These are phyloP conservation scores for Pterula multifida DNA, from an alignment of 1,284 basidiomycete species.

Conservation along the genomic window DNA sequence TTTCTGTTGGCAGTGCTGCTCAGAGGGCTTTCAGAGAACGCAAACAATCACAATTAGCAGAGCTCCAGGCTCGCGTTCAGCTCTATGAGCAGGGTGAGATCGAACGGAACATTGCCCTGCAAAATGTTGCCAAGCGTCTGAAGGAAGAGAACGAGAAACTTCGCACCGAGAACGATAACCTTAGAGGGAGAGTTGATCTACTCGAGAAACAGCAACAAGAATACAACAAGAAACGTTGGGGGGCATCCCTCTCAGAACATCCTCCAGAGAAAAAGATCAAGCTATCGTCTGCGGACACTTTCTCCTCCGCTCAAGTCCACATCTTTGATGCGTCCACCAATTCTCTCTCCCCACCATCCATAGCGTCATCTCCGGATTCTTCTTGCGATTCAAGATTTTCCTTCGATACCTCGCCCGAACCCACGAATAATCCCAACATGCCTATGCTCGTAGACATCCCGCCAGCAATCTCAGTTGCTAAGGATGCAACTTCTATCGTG, in stretches of 20 bases:
- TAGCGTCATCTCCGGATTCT: constrained; percentile 43
- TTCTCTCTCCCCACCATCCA: constrained; percentile 20
- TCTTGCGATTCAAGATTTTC: constrained; percentile 34
- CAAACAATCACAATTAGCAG: constrained; percentile 83
- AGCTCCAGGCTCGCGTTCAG: constrained; percentile 78
- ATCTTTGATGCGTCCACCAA: background rate
- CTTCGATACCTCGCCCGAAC: constrained; percentile 22
- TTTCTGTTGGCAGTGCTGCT: constrained; percentile 46
- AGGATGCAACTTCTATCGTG: background rate
- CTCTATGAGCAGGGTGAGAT: constrained; percentile 86
- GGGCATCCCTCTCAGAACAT: constrained; percentile 23
- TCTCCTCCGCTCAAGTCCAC: constrained; percentile 11
- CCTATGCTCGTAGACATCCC: constrained; percentile 8
- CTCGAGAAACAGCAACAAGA: constrained; percentile 28
- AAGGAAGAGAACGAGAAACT: constrained; percentile 80
- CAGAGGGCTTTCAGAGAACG: constrained; percentile 88
- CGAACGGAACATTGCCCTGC: constrained; percentile 78
- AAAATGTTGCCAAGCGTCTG: constrained; percentile 74
- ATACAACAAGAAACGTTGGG: constrained; percentile 41
- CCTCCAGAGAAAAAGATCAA: constrained; percentile 35
- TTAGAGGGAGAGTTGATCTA: constrained; percentile 48
- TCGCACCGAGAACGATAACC: constrained; percentile 46
- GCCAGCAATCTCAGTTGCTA: background rate
- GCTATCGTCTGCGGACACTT: constrained; percentile 20
- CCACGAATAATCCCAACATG: constrained; percentile 18